A percentile compares a stretch with the other conserved stretches of the same genome.
These are phyloP conservation scores for Mycena galericulata DNA, from an alignment of 768 basidiomycete genomes.

Conservation along the genomic window DNA sequence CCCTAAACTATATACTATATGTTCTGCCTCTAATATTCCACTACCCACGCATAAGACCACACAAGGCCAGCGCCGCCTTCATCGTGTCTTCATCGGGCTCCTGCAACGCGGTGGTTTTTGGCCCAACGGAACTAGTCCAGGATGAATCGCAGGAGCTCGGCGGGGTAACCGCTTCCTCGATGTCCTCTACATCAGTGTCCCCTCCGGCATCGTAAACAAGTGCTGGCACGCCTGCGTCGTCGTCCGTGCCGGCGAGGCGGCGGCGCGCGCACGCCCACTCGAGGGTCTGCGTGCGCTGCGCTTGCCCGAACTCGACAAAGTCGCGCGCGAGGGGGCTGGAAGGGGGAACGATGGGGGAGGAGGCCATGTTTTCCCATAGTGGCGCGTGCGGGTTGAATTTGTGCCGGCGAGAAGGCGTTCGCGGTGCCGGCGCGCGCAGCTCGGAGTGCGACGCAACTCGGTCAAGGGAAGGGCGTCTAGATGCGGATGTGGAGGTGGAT, in stretches of 20 bases:
- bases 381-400: conserved; percentile 46
- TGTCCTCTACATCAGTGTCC: conserved; percentile 71
- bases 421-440: conserved; percentile 52
- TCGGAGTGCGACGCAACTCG: conserved; percentile 68
- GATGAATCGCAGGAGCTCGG: conserved; percentile 59
- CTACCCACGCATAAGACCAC: conserved; percentile 55
- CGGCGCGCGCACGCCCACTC: conserved; percentile 84
- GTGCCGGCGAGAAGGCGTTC: conserved; percentile 53
- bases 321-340: conserved; percentile 63
- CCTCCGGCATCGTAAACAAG: conserved; percentile 48
- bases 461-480: conserved; percentile 63
- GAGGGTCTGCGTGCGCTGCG: conserved; percentile 64
- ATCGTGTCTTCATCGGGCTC: conserved; percentile 73
- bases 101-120: not conserved
- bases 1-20: not conserved
- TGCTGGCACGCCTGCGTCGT: conserved; percentile 29
- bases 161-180: conserved; percentile 73
- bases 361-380: conserved; percentile 70
- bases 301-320: conserved; percentile 60
- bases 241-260: conserved; percentile 59
- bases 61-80: conserved; percentile 75
- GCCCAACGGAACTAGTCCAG: conserved; percentile 43
- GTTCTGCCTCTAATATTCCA: not conserved
- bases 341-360: conserved; percentile 68
- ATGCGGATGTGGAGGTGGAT: conserved; percentile 42